Evolutionary conservation across 352 stramenopile genomes (phyloP).

Genomic region (Globisporangium recalcitrans): DNA sequence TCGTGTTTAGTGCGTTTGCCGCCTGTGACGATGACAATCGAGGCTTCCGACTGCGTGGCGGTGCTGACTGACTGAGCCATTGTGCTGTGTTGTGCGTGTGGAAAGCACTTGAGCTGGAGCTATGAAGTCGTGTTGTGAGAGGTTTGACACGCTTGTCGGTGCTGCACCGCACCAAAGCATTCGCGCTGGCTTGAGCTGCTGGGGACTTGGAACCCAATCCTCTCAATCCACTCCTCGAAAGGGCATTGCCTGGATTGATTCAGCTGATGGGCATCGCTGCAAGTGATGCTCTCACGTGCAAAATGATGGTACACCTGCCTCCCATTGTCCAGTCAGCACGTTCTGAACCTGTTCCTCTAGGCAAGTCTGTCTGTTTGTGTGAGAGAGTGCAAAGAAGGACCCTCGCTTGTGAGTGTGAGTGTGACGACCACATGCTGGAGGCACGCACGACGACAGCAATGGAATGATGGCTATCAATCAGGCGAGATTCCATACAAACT

Average conservation of each 20-base stretch:
- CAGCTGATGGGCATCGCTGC: background rate
- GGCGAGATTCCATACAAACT: no score
- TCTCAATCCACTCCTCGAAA: constrained; percentile 1
- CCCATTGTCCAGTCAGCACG: background rate
- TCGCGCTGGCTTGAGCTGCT: background rate
- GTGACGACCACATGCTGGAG: background rate
- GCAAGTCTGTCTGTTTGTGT: no score
- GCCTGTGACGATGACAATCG: background rate
- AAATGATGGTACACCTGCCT: background rate
- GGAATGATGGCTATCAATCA: background rate
- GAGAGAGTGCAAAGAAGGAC: background rate
- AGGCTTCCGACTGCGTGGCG: background rate
- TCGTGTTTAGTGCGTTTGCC: background rate
- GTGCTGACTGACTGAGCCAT: background rate
- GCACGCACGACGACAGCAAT: background rate
- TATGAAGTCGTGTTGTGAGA: background rate
- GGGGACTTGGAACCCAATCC: background rate
- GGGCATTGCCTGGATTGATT: background rate
- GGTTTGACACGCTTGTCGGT: background rate
- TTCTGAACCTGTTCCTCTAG: constrained; percentile 1
- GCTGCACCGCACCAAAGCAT: background rate
- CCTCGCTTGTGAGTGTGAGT: background rate
- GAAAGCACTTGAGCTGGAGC: background rate
- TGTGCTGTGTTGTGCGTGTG: background rate
- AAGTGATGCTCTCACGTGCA: background rate